phyloP scores from a whole-genome alignment of 208 protist genomes.

The Crithidia bombi region DNA sequence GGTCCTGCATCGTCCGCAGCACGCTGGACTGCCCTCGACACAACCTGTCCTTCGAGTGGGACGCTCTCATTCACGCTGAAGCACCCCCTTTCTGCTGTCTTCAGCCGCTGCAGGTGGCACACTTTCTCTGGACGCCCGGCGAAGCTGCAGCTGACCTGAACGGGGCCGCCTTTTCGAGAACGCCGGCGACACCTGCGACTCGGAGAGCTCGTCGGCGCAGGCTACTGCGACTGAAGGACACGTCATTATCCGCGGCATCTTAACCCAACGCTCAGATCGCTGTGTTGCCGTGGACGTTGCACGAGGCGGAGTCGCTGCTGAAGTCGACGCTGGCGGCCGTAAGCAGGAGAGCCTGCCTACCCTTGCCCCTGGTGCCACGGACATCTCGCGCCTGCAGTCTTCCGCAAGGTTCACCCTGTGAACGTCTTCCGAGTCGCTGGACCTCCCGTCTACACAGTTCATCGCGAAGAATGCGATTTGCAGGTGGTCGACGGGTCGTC shows the following conservation, averaged over 20 bases:
- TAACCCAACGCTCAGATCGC: neutral
- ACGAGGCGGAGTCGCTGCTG: constrained; percentile 1
- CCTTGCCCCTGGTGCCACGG: neutral
- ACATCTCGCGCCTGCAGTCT: constrained; percentile 3
- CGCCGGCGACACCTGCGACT: neutral
- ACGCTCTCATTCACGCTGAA: constrained; percentile 4
- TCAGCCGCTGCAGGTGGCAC: constrained; percentile 13
- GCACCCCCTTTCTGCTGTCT: neutral
- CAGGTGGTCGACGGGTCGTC: constrained; percentile 6
- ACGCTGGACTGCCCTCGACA: constrained; percentile 13
- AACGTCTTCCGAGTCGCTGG: constrained; percentile 2
- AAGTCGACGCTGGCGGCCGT: neutral
- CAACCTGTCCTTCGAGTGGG: constrained; percentile 9
- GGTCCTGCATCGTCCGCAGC: constrained; percentile 11
- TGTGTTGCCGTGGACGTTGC: constrained; percentile 8
- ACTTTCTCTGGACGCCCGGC: constrained; percentile 18
- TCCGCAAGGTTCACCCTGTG: constrained; percentile 10
- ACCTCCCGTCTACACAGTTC: neutral
- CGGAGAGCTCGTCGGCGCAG: neutral
- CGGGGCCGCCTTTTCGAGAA: constrained; percentile 8
- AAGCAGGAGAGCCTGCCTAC: neutral
- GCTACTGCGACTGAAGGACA: constrained; percentile 9
- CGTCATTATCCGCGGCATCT: constrained; percentile 8
- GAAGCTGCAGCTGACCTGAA: constrained; percentile 13
- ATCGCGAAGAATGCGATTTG: constrained; percentile 19